These are phyloP conservation scores for Chlorella sp. DNA, from an alignment of 139 green algal species.

Conservation along the genomic window DNA sequence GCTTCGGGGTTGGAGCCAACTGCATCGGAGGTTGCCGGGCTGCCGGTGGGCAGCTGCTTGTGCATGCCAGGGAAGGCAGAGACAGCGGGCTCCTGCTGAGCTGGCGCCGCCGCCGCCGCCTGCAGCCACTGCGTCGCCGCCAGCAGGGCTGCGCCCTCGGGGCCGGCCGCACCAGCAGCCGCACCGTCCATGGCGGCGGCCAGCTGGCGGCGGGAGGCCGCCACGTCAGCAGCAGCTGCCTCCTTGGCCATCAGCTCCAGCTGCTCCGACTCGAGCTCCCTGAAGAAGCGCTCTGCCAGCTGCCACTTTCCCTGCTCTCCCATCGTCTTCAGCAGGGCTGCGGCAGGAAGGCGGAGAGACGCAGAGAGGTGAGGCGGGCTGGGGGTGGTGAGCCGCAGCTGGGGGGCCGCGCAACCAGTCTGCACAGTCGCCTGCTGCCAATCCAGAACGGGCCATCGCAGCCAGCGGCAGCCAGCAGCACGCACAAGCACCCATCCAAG, in stretches of 20 bases:
- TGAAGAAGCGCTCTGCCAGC: constrained; percentile 83
- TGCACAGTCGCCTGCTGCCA: background rate
- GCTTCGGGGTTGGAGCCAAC: background rate
- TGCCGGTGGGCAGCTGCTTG: background rate
- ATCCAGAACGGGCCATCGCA: background rate
- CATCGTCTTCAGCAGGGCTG: constrained; percentile 69
- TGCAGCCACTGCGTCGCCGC: background rate
- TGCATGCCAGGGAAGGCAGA: constrained; percentile 7
- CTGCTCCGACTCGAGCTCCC: constrained; percentile 72
- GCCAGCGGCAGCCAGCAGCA: background rate
- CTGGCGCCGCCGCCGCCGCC: background rate
- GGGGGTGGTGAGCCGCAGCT: background rate
- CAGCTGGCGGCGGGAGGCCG: background rate
- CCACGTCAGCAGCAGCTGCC: background rate
- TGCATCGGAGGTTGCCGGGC: background rate
- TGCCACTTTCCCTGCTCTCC: constrained; percentile 83
- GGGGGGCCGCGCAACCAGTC: background rate
- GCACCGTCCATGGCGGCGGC: background rate
- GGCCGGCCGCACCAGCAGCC: background rate
- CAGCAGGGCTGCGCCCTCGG: background rate
- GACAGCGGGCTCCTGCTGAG: background rate
- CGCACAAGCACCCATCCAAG: background rate
- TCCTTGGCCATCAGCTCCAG: constrained; percentile 40
- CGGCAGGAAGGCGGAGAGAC: background rate
- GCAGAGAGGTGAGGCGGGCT: background rate